Percentiles rank a stretch among this genome's conserved stretches.
phyloP scores from a whole-genome alignment of 306 rosid genomes.

The Sindora glabra region DNA sequence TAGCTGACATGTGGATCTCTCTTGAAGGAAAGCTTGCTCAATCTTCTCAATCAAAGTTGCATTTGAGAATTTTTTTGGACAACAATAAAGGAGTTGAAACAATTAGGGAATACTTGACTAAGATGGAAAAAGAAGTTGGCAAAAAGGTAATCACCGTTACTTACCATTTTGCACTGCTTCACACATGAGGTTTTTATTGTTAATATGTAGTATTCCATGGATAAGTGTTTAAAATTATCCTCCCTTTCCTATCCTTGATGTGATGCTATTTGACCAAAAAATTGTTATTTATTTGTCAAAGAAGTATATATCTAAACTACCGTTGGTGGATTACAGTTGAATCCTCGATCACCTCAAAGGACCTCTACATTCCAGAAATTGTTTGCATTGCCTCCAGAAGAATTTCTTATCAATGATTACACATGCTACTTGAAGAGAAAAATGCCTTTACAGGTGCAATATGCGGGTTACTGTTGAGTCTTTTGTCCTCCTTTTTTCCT shows the following conservation, averaged over 20 bases:
- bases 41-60: slow-evolving; percentile 79
- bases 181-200: too few relatives aligned
- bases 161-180: too few relatives aligned
- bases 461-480: slow-evolving; percentile 5
- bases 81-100: slow-evolving; percentile 72
- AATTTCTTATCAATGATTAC: slow-evolving; percentile 80
- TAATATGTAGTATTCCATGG: background rate
- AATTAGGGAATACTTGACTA: slow-evolving; percentile 71
- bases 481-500: background rate
- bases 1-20: slow-evolving; percentile 77
- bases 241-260: background rate
- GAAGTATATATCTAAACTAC: slow-evolving; percentile 19
- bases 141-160: slow-evolving; percentile 65
- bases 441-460: slow-evolving; percentile 66
- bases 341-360: slow-evolving; percentile 70
- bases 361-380: slow-evolving; percentile 85
- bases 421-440: slow-evolving; percentile 70
- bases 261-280: background rate
- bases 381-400: slow-evolving; percentile 78
- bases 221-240: background rate
- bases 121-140: slow-evolving; percentile 96
- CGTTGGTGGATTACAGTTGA: slow-evolving; percentile 42
- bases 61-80: slow-evolving; percentile 77
- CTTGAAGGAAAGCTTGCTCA: slow-evolving; percentile 88
- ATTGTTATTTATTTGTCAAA: background rate